Conservation (phyloP, 176 grass and related monocot genomes). For the Carex pumila region DNA sequence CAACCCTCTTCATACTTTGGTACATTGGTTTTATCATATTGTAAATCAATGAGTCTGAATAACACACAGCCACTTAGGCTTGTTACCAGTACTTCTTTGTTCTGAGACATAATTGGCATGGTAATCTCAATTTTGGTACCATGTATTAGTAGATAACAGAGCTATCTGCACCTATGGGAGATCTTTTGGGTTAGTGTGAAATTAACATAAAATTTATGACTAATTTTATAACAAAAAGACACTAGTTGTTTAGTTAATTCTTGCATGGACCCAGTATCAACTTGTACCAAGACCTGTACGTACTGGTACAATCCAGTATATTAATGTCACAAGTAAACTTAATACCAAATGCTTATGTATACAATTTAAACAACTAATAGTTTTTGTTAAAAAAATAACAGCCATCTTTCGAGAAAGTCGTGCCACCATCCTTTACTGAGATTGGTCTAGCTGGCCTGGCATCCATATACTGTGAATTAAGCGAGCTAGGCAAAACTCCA, state of each 20-base stretch:
- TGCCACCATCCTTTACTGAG: slow-evolving; percentile 76
- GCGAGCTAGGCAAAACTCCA: slow-evolving; percentile 57
- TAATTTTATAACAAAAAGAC: not conserved
- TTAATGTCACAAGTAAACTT: not conserved
- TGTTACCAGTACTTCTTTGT: not conserved
- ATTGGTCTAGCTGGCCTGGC: slow-evolving; percentile 79
- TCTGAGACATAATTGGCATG: not conserved
- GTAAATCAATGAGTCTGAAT: not conserved
- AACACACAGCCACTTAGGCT: not conserved
- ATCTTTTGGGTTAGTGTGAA: not conserved
- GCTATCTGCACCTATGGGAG: not conserved
- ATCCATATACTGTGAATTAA: slow-evolving; percentile 82
- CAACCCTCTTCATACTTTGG: slow-evolving; percentile 81
- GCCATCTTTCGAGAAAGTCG: slow-evolving; percentile 87
- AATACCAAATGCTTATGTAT: not conserved
- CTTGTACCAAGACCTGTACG: not conserved
- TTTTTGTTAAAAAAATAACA: slow-evolving; percentile 24
- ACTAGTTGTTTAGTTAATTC: not conserved
- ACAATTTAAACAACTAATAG: not conserved
- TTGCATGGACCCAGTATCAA: not conserved
- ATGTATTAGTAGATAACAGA: not conserved
- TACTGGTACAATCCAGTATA: not conserved
- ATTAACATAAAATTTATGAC: not conserved
- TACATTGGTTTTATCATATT: slow-evolving; percentile 25
- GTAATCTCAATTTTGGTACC: not conserved